A percentile compares a stretch with the other conserved stretches of the same genome.
Evolutionary conservation across 352 stramenopile species (phyloP).

Genomic region (Phytophthora sansomeana): DNA sequence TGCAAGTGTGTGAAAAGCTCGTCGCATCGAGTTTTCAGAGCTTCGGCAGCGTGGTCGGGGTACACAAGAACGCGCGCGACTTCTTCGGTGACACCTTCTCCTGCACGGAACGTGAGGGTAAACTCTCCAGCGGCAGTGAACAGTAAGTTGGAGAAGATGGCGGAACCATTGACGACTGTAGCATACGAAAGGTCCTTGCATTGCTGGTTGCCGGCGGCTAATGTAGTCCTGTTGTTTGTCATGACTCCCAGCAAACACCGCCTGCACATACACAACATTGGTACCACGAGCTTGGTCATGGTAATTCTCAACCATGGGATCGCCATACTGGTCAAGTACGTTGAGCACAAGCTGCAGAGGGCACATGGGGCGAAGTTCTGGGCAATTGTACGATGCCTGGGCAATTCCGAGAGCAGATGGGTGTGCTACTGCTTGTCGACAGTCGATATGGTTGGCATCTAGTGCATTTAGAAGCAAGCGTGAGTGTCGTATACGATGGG

Average conservation of each 20-base stretch:
- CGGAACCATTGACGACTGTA: constrained; percentile 49
- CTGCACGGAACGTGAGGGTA: constrained; percentile 40
- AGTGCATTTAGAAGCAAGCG: constrained; percentile 19
- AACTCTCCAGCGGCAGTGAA: constrained; percentile 59
- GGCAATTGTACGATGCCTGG: constrained; percentile 56
- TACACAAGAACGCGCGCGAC: constrained; percentile 55
- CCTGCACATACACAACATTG: constrained; percentile 34
- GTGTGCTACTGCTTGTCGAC: constrained; percentile 29
- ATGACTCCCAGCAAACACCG: constrained; percentile 4
- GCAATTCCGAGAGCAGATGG: constrained; percentile 52
- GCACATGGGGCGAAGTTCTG: constrained; percentile 54
- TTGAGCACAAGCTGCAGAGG: constrained; percentile 44
- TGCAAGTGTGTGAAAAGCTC: constrained; percentile 48
- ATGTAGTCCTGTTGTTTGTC: constrained; percentile 1
- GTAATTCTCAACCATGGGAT: constrained; percentile 40
- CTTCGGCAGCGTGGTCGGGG: constrained; percentile 33
- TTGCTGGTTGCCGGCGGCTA: constrained; percentile 10
- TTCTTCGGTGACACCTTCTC: constrained; percentile 37
- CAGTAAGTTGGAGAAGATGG: constrained; percentile 42
- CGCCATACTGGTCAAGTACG: constrained; percentile 66
- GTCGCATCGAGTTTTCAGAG: constrained; percentile 31
- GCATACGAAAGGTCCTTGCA: constrained; percentile 25
- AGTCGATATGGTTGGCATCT: constrained; percentile 38
- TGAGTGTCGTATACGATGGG: constrained; percentile 38
- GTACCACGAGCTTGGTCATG: not conserved